Conservation (phyloP, 2,329 filamentous ascomycete species). For the Fusarium paranaense region DNA sequence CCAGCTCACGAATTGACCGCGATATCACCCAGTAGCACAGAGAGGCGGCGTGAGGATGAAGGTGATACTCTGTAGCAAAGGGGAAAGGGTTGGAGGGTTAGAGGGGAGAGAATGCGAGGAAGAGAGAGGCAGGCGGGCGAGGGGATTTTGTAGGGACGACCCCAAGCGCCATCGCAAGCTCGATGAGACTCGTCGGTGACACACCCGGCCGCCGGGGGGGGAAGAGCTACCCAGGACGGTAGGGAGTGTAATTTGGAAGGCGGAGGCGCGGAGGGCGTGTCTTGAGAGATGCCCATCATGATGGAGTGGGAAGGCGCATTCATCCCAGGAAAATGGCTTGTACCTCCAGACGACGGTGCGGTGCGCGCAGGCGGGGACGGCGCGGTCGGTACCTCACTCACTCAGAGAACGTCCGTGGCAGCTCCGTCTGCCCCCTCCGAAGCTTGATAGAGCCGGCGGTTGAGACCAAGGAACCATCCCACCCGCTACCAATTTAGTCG, state of each 20-base stretch:
- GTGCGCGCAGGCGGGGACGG: constrained; percentile 12
- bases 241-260: constrained; percentile 25
- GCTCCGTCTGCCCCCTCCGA: background rate
- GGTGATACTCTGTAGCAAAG: constrained; percentile 22
- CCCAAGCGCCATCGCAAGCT: constrained; percentile 29
- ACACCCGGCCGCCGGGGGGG: constrained; percentile 41
- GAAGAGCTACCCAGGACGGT: constrained; percentile 37
- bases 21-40: constrained; percentile 40
- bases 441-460: background rate
- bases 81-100: constrained; percentile 27
- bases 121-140: constrained; percentile 38
- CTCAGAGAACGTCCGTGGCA: constrained; percentile 9
- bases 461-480: constrained; percentile 19
- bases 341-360: constrained; percentile 22
- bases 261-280: constrained; percentile 29
- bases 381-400: constrained; percentile 8
- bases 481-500: constrained; percentile 13
- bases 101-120: constrained; percentile 40
- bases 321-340: constrained; percentile 25
- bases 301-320: constrained; percentile 26
- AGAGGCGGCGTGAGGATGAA: constrained; percentile 17
- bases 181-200: constrained; percentile 38
- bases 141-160: constrained; percentile 45
- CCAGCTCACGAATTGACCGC: constrained; percentile 40
- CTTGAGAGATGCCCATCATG: constrained; percentile 18